These are phyloP conservation scores for Xylariaceae sp. DNA, from an alignment of 2,329 filamentous ascomycete genomes.

Conservation along the genomic window DNA sequence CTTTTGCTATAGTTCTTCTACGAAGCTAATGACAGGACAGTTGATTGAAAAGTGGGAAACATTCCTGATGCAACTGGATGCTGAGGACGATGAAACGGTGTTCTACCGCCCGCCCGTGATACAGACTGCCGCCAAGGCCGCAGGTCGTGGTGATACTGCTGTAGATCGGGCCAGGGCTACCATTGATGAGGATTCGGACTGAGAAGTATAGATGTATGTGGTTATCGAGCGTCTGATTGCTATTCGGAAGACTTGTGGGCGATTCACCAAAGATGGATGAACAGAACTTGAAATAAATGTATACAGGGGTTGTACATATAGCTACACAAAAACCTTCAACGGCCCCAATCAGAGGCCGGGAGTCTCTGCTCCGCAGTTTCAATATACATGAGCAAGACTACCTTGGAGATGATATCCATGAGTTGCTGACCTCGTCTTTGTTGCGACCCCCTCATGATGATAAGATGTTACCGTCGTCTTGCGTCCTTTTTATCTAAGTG, in stretches of 20 bases:
- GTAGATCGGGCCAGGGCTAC: slow-evolving; percentile 65
- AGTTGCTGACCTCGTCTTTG: slow-evolving; percentile 5
- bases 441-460: not conserved
- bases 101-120: slow-evolving; percentile 71
- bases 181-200: slow-evolving; percentile 67
- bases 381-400: no score
- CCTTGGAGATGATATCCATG: slow-evolving; percentile 1
- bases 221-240: slow-evolving; percentile 1
- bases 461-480: not conserved
- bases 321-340: slow-evolving; percentile 23
- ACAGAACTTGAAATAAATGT: slow-evolving; percentile 27
- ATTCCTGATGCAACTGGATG: slow-evolving; percentile 93
- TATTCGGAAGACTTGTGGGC: slow-evolving; percentile 3
- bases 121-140: slow-evolving; percentile 55
- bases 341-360: not conserved
- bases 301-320: slow-evolving; percentile 43
- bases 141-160: slow-evolving; percentile 60
- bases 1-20: not conserved
- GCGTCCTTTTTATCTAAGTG: not conserved
- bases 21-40: slow-evolving; percentile 42
- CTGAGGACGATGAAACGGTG: slow-evolving; percentile 81
- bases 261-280: slow-evolving; percentile 5
- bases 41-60: slow-evolving; percentile 95
- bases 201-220: slow-evolving; percentile 38
- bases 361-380: not conserved